These are phyloP conservation scores for Cryptosporidium ubiquitum DNA, from an alignment of 169 alveolate genomes.

Conservation along the genomic window DNA sequence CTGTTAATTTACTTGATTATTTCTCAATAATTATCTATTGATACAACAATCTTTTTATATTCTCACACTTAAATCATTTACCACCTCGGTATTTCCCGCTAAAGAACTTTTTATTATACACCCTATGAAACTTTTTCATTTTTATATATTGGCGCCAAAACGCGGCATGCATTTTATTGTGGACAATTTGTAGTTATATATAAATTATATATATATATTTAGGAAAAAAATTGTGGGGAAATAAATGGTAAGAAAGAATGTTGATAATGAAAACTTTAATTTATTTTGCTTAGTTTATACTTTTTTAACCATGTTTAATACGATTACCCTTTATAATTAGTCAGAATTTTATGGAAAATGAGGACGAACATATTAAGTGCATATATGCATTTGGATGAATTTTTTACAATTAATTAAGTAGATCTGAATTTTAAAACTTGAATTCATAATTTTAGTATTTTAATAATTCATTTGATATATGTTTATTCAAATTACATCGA, in stretches of 20 bases:
- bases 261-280: neutral
- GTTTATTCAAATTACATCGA: neutral
- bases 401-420: too few relatives aligned
- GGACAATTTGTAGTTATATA: neutral
- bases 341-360: too few relatives aligned
- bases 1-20: neutral
- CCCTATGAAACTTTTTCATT: neutral
- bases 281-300: neutral
- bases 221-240: neutral
- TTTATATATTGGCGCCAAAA: neutral
- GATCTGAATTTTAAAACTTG: neutral
- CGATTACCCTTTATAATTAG: too few relatives aligned
- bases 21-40: neutral
- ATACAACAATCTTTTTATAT: neutral
- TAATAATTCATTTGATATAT: neutral
- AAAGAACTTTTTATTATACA: neutral
- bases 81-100: neutral
- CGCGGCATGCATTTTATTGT: neutral
- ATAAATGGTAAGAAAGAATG: neutral
- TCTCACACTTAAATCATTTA: neutral
- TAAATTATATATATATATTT: neutral
- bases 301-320: too few relatives aligned
- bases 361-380: neutral
- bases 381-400: neutral
- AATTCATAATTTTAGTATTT: constrained; percentile 1